These are phyloP conservation scores for Ziziphus jujuba DNA, from an alignment of 306 rosid species.

Conservation along the genomic window DNA sequence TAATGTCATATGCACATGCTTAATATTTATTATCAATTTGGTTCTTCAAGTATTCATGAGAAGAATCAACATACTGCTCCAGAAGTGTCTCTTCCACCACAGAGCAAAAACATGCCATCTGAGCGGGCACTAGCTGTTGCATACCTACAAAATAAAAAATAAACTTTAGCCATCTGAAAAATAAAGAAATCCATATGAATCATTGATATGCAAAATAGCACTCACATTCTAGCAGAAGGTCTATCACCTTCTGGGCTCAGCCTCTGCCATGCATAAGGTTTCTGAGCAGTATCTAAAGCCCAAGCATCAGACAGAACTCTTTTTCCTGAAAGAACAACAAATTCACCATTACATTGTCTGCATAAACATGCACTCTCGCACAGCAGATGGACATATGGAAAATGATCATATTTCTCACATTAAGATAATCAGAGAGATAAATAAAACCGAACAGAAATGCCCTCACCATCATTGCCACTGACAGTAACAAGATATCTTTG, in stretches of 20 bases:
- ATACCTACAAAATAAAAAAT: constrained; percentile 67
- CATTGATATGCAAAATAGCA: constrained; percentile 24
- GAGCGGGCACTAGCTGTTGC: constrained; percentile 99
- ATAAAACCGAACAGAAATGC: constrained; percentile 12
- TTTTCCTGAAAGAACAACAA: constrained; percentile 58
- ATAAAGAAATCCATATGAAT: constrained; percentile 5
- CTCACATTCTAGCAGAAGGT: constrained; percentile 99
- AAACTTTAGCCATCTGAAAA: constrained; percentile 3
- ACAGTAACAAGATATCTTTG: constrained; percentile 96
- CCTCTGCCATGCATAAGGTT: constrained; percentile 93
- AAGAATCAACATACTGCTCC: constrained; percentile 68
- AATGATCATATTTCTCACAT: background rate
- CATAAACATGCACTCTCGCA: constrained; percentile 17
- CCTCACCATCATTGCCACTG: constrained; percentile 95
- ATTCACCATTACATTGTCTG: constrained; percentile 17
- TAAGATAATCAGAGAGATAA: background rate
- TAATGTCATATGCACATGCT: background rate
- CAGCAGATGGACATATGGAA: constrained; percentile 10
- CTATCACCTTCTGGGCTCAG: constrained; percentile 95
- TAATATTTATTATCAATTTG: background rate
- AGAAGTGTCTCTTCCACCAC: constrained; percentile 97
- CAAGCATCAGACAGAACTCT: constrained; percentile 92
- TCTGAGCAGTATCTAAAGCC: constrained; percentile 96
- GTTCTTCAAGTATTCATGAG: constrained; percentile 6
- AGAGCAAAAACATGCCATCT: constrained; percentile 98